Evolutionary conservation across 2,329 filamentous ascomycete species (phyloP).

Genomic region (Dothideomycetidae sp.): DNA sequence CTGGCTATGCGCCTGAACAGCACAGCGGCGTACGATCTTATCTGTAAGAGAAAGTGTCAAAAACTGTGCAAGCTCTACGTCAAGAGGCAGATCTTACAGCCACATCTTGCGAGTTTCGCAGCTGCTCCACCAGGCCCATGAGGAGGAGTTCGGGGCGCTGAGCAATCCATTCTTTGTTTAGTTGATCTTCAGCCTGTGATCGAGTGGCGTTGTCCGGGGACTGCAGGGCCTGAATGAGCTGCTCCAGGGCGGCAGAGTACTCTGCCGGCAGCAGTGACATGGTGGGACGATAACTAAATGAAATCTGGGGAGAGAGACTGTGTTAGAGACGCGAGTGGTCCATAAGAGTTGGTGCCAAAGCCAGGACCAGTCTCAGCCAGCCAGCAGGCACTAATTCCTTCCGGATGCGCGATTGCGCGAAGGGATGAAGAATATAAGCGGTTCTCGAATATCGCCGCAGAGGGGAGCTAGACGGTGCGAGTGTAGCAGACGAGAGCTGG

Average conservation of each 20-base stretch:
- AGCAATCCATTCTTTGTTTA: slow-evolving; percentile 79
- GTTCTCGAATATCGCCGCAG: background rate
- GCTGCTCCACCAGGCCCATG: slow-evolving; percentile 89
- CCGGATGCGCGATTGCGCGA: background rate
- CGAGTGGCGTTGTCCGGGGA: slow-evolving; percentile 78
- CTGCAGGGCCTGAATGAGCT: slow-evolving; percentile 78
- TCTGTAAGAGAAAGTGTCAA: slow-evolving; percentile 38
- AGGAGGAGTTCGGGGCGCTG: slow-evolving; percentile 72
- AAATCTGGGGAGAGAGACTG: background rate
- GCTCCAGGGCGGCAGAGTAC: slow-evolving; percentile 67
- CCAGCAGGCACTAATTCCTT: background rate
- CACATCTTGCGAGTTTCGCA: slow-evolving; percentile 60
- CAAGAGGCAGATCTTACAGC: slow-evolving; percentile 41
- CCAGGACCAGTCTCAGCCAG: too few relatives aligned
- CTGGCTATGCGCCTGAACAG: slow-evolving; percentile 89
- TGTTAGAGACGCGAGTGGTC: background rate
- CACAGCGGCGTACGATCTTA: slow-evolving; percentile 80
- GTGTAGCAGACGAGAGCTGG: background rate
- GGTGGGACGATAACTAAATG: slow-evolving; percentile 7
- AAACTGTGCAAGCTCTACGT: background rate
- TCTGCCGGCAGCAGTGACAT: slow-evolving; percentile 69
- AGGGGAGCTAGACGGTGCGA: background rate
- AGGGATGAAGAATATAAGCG: background rate
- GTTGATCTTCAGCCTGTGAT: slow-evolving; percentile 74
- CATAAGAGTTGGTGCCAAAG: too few relatives aligned